Evolutionary conservation across 75 land plant species (phyloP), one percentile per base, ranked within the genome.

Genomic region (Pinus taeda): DNA sequence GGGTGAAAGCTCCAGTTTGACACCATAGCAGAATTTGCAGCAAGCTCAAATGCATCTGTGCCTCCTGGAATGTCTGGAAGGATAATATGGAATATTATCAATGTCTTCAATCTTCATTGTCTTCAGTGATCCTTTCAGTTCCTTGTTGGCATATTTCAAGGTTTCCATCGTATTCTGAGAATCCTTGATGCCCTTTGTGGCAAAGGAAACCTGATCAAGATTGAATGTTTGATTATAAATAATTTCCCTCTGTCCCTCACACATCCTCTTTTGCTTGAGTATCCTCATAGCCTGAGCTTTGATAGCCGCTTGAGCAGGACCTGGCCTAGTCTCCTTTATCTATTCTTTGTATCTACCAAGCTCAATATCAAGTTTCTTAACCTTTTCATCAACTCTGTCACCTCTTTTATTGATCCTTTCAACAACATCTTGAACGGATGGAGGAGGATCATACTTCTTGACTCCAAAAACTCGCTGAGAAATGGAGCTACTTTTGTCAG

Each of bases 121-220:
- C 77, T 95, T 97, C 92, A 97, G 91, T 81, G 94, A 91, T 75
- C 99, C 98, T 83, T 97, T 97, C 79, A 97, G 69, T 71, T 95
- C 99, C 85, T 97, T 97, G 81, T 95, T 97, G 59, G 99, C 98
- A 64, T 93, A 81, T 81, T 95, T 95, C 88, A 97, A 78, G 9
- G 99, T 98, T 79, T 95, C 69, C 90, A 97, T 87, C 98, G 98
- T 97, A 84, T 94, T 95, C 74, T 97, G 98, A 57, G 99, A 95
- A 91, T 95, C 98, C 81, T 91, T 95, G 77, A 97, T 84, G 57
- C 98, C 98, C 74, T 97, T 95, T 26, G 93, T 71, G 29, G 99
- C 98, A 90, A 93, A 95, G 36, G 99, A 37, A 73, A 97, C 98
- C 77, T 97, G 99, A 83, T 97, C 98, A 65, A 95, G 26, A 26